These are phyloP conservation scores for Pythium vanterpoolii DNA, from an alignment of 352 stramenopile species.

Conservation along the genomic window DNA sequence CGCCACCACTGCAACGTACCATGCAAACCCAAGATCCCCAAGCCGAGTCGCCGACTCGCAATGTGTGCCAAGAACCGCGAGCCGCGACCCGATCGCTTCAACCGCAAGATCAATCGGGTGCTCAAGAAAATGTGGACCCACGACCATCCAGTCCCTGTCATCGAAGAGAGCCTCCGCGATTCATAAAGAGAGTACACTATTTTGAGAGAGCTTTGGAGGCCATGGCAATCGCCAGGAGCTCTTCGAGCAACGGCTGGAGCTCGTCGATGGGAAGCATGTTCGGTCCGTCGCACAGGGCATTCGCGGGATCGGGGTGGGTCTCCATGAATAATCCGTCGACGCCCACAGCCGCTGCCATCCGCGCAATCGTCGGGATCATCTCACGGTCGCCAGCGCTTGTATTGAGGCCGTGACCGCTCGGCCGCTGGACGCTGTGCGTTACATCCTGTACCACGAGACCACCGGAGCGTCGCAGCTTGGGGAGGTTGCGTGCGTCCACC, in stretches of 20 bases:
- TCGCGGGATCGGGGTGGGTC: slow-evolving; percentile 70
- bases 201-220: slow-evolving; percentile 41
- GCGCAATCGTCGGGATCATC: slow-evolving; percentile 82
- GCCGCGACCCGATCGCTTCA: slow-evolving; percentile 61
- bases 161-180: slow-evolving; percentile 78
- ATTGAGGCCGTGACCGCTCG: slow-evolving; percentile 40
- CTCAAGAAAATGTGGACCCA: slow-evolving; percentile 67
- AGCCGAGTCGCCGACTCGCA: slow-evolving; percentile 33
- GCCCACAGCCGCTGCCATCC: slow-evolving; percentile 78
- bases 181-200: slow-evolving; percentile 26
- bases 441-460: slow-evolving; percentile 84
- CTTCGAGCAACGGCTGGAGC: slow-evolving; percentile 56
- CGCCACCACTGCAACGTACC: slow-evolving; percentile 20
- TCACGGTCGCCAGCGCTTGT: slow-evolving; percentile 73
- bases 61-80: slow-evolving; percentile 44
- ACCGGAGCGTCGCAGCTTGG: slow-evolving; percentile 54
- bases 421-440: slow-evolving; percentile 81
- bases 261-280: slow-evolving; percentile 76
- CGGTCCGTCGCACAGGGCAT: slow-evolving; percentile 60
- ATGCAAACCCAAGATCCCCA: slow-evolving; percentile 72
- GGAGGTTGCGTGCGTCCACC: slow-evolving; percentile 79
- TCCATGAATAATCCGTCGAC: slow-evolving; percentile 90
- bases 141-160: slow-evolving; percentile 57
- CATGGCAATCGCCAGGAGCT: slow-evolving; percentile 70
- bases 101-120: slow-evolving; percentile 79